Evolutionary conservation across 2,329 filamentous ascomycete species (phyloP).

Genomic region (Myriangium duriaei): DNA sequence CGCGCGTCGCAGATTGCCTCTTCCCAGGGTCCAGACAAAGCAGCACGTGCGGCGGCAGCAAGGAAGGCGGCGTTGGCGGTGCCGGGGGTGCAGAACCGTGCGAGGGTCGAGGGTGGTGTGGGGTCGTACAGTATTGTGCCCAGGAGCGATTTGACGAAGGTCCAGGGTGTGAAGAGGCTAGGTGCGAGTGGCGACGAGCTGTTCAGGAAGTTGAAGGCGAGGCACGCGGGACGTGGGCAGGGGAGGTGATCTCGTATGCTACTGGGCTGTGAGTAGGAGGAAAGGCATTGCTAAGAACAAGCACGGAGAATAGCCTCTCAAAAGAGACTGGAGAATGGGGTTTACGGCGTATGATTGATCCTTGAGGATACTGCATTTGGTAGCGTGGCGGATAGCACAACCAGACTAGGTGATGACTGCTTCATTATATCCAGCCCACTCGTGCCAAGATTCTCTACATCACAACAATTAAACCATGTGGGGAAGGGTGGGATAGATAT

Average conservation of each 20-base stretch:
- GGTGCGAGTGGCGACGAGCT: constrained; percentile 21
- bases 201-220: constrained; percentile 20
- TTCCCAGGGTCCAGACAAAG: constrained; percentile 23
- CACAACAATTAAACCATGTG: too few species aligned
- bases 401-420: too few species aligned
- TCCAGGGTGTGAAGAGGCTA: constrained; percentile 16
- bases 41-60: constrained; percentile 35
- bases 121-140: constrained; percentile 52
- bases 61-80: constrained; percentile 40
- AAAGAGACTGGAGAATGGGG: too few species aligned
- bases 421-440: too few species aligned
- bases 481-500: too few species aligned
- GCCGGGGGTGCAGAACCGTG: constrained; percentile 43
- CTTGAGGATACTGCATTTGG: too few species aligned
- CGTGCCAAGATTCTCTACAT: too few species aligned
- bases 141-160: constrained; percentile 36
- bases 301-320: too few species aligned
- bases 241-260: constrained; percentile 3
- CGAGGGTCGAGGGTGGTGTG: constrained; percentile 45
- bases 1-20: constrained; percentile 13
- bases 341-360: too few species aligned
- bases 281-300: too few species aligned
- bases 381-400: too few species aligned
- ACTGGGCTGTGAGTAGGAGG: too few species aligned
- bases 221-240: constrained; percentile 7